phyloP scores from a whole-genome alignment of 192 early-diverging fungal genomes.

The Coemansia sp. region DNA sequence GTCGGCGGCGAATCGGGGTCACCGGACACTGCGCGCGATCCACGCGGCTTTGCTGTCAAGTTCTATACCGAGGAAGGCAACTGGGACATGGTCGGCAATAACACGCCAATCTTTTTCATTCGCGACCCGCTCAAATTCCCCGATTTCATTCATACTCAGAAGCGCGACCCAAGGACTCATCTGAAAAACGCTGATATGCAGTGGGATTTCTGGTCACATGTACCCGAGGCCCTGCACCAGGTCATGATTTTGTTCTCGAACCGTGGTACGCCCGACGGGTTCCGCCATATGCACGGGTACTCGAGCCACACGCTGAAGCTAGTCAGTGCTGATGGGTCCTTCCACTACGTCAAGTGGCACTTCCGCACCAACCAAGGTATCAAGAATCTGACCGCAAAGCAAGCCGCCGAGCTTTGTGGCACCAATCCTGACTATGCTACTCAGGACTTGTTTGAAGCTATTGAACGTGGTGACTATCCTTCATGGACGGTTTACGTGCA shows the following conservation, averaged over 20 bases:
- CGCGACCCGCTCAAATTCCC: conserved; percentile 79
- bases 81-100: conserved; percentile 86
- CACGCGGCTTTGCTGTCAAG: conserved; percentile 79
- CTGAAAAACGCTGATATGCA: conserved; percentile 64
- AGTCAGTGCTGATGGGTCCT: conserved; percentile 63
- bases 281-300: conserved; percentile 81
- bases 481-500: conserved; percentile 67
- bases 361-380: conserved; percentile 70
- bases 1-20: conserved; percentile 73
- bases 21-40: conserved; percentile 75
- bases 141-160: conserved; percentile 81
- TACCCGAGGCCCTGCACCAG: conserved; percentile 78
- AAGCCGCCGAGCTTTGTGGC: conserved; percentile 55
- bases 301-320: conserved; percentile 73
- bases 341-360: conserved; percentile 79
- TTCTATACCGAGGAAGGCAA: conserved; percentile 87
- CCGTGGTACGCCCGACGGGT: conserved; percentile 78
- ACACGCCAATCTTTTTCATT: conserved; percentile 82
- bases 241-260: conserved; percentile 76
- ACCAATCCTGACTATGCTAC: conserved; percentile 61
- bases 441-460: conserved; percentile 63
- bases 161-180: conserved; percentile 78
- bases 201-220: conserved; percentile 79
- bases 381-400: conserved; percentile 55
- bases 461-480: conserved; percentile 61